Evolutionary conservation across 2,329 filamentous ascomycete species (phyloP).

Genomic region (Colletotrichum coccodes): DNA sequence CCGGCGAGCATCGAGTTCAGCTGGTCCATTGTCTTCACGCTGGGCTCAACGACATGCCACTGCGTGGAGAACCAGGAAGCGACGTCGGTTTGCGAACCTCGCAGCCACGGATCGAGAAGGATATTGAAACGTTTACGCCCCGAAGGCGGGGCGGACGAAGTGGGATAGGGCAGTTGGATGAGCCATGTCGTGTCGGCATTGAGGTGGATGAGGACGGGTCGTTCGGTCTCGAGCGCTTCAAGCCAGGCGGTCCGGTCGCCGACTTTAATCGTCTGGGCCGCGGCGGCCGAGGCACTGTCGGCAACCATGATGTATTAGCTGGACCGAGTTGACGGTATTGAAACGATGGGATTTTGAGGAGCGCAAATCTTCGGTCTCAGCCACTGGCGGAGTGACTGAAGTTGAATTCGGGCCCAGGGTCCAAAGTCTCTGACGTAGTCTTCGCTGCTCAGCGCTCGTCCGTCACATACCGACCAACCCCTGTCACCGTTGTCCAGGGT

Average conservation of each 20-base stretch:
- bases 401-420: neutral
- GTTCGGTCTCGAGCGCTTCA: conserved; percentile 19
- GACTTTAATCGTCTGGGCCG: conserved; percentile 17
- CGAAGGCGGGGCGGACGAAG: conserved; percentile 49
- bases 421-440: conserved; percentile 5
- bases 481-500: neutral
- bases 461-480: neutral
- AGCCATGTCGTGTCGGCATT: conserved; percentile 77
- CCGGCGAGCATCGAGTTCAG: conserved; percentile 62
- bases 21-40: conserved; percentile 63
- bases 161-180: conserved; percentile 69
- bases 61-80: conserved; percentile 73
- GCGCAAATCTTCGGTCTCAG: no score
- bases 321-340: no score
- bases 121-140: conserved; percentile 69
- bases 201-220: conserved; percentile 67
- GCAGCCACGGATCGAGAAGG: conserved; percentile 73
- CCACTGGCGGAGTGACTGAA: neutral
- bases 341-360: neutral
- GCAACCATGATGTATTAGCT: neutral
- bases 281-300: no score
- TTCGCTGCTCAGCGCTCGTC: neutral
- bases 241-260: conserved; percentile 16
- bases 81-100: conserved; percentile 70
- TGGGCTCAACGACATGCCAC: conserved; percentile 66